Evolutionary conservation across 2,329 filamentous ascomycete genomes (phyloP).

Genomic region (Onygenales sp.): DNA sequence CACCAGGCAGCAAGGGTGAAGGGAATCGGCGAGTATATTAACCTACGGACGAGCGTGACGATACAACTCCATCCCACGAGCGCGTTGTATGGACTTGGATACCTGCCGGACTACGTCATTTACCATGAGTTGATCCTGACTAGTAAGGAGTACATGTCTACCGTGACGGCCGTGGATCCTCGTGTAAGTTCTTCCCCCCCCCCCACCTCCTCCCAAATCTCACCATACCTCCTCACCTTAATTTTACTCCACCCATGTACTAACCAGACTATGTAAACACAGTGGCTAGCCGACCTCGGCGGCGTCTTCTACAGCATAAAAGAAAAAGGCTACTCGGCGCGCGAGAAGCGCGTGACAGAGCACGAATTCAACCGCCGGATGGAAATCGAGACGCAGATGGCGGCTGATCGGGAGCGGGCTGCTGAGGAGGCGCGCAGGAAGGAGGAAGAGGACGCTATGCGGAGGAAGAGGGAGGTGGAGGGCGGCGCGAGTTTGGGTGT

Average conservation of each 20-base stretch:
- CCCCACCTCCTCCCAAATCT: background rate
- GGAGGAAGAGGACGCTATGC: constrained; percentile 24
- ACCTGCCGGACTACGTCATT: constrained; percentile 91
- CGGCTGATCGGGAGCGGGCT: constrained; percentile 62
- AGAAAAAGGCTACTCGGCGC: constrained; percentile 87
- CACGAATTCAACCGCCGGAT: constrained; percentile 86
- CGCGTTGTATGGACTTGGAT: constrained; percentile 83
- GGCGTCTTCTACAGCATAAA: constrained; percentile 97
- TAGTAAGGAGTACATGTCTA: constrained; percentile 95
- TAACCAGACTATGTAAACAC: background rate
- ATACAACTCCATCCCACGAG: constrained; percentile 92
- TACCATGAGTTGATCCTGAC: constrained; percentile 98
- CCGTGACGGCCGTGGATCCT: constrained; percentile 89
- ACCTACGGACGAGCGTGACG: constrained; percentile 85
- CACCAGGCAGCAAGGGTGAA: constrained; percentile 95
- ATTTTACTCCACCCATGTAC: background rate
- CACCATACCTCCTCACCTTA: background rate
- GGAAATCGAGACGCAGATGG: constrained; percentile 91
- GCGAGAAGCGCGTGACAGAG: constrained; percentile 79
- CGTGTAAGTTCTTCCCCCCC: constrained; percentile 41
- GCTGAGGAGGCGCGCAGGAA: constrained; percentile 31
- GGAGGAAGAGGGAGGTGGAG: constrained; percentile 27
- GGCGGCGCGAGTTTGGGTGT: constrained; percentile 16
- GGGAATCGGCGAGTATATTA: constrained; percentile 95
- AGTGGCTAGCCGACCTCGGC: constrained; percentile 89